phyloP scores from a whole-genome alignment of 805 yeast species.

The Starmera amethionina region DNA sequence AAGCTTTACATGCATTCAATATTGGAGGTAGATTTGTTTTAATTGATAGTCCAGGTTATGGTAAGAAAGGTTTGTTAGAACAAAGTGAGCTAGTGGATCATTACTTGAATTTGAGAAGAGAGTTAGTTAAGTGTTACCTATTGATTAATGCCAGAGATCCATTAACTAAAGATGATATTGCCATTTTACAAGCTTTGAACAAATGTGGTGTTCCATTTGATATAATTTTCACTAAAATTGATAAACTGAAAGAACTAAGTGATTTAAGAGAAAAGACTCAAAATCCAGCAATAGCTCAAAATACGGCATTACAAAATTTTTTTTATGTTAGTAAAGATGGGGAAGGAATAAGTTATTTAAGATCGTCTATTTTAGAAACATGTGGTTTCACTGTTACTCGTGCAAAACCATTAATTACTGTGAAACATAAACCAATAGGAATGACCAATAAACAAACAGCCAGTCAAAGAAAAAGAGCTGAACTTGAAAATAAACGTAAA shows the following conservation, averaged over 20 bases:
- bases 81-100: slow-evolving; percentile 67
- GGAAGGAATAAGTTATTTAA: slow-evolving; percentile 44
- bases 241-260: slow-evolving; percentile 33
- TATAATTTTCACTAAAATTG: slow-evolving; percentile 69
- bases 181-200: slow-evolving; percentile 39
- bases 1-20: slow-evolving; percentile 61
- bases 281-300: slow-evolving; percentile 28
- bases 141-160: slow-evolving; percentile 56
- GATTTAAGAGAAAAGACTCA: slow-evolving; percentile 29
- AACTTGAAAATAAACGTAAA: background rate
- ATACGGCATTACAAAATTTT: slow-evolving; percentile 30
- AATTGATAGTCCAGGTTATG: slow-evolving; percentile 90
- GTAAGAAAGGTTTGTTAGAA: slow-evolving; percentile 47
- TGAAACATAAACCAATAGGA: slow-evolving; percentile 3
- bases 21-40: slow-evolving; percentile 53
- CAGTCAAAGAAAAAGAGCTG: slow-evolving; percentile 1
- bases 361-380: slow-evolving; percentile 40
- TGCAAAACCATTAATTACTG: slow-evolving; percentile 13
- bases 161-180: slow-evolving; percentile 44
- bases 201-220: slow-evolving; percentile 59
- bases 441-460: background rate
- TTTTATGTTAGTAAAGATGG: slow-evolving; percentile 43
- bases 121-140: slow-evolving; percentile 48
- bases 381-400: slow-evolving; percentile 31
- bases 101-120: slow-evolving; percentile 46